phyloP scores from a whole-genome alignment of 345 rosid genomes.

The Psidium friedrichsthalianum region DNA sequence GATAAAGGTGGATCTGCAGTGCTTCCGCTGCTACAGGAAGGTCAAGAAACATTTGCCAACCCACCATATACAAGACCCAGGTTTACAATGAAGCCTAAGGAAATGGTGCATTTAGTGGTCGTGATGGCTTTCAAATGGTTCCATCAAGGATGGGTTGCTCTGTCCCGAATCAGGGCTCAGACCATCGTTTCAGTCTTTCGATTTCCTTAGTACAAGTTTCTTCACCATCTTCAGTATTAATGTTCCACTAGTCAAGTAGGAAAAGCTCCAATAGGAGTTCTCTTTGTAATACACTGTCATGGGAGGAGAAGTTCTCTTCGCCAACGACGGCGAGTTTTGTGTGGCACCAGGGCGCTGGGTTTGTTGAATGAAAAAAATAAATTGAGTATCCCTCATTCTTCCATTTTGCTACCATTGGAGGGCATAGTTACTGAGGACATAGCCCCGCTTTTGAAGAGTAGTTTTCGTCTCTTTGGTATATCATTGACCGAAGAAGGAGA shows the following conservation, averaged over 20 bases:
- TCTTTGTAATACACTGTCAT: not conserved
- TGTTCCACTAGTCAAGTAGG: slow-evolving; percentile 39
- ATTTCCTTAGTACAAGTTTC: slow-evolving; percentile 32
- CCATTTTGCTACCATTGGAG: slow-evolving; percentile 5
- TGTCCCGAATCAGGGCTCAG: slow-evolving; percentile 26
- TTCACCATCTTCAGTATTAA: slow-evolving; percentile 73
- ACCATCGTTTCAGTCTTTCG: slow-evolving; percentile 21
- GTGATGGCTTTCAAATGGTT: slow-evolving; percentile 24
- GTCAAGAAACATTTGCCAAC: slow-evolving; percentile 82
- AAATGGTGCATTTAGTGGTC: slow-evolving; percentile 26
- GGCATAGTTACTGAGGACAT: slow-evolving; percentile 22
- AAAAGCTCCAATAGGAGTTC: not conserved
- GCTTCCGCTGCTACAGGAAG: slow-evolving; percentile 15
- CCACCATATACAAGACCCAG: slow-evolving; percentile 23
- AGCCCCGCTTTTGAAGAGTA: slow-evolving; percentile 42
- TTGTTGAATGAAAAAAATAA: slow-evolving; percentile 11
- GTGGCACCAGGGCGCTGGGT: slow-evolving; percentile 5
- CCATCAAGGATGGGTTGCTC: slow-evolving; percentile 51
- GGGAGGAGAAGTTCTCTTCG: slow-evolving; percentile 7
- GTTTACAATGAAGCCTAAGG: slow-evolving; percentile 18
- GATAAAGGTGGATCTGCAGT: too few species aligned
- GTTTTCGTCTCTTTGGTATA: slow-evolving; percentile 94
- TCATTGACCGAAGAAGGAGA: slow-evolving; percentile 58
- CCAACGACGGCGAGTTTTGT: slow-evolving; percentile 5
- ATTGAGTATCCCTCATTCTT: slow-evolving; percentile 6